A percentile compares a stretch with the other conserved stretches of the same genome.
These are phyloP conservation scores for Ogataea thermomethanolica DNA, from an alignment of 805 yeast species.

Conservation along the genomic window DNA sequence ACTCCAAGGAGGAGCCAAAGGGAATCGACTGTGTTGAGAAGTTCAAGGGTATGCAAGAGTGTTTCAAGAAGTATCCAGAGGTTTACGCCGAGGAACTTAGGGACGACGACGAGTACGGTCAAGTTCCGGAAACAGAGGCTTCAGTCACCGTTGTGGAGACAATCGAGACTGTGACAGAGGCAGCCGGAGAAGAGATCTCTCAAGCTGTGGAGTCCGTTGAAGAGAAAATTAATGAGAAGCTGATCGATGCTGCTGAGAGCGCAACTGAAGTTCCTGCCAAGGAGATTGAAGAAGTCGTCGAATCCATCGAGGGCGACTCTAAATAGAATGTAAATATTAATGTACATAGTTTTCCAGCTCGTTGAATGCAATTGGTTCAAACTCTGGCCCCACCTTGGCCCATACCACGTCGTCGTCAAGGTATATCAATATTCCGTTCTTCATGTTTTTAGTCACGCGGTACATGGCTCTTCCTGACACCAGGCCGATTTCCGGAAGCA, in stretches of 20 bases:
- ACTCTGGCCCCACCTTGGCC: constrained; percentile 27
- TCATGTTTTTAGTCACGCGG: constrained; percentile 37
- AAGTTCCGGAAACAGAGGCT: constrained; percentile 23
- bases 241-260: constrained; percentile 14
- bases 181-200: background rate
- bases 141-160: constrained; percentile 16
- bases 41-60: constrained; percentile 87
- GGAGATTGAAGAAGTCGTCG: constrained; percentile 7
- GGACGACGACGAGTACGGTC: constrained; percentile 60
- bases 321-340: constrained; percentile 9
- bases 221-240: background rate
- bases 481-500: constrained; percentile 33
- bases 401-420: constrained; percentile 65
- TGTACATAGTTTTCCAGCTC: constrained; percentile 21
- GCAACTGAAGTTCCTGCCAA: constrained; percentile 12
- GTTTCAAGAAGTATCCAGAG: constrained; percentile 92
- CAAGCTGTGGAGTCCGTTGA: background rate
- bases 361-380: constrained; percentile 42
- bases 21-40: constrained; percentile 93
- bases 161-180: constrained; percentile 12
- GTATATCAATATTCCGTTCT: constrained; percentile 39
- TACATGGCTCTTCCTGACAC: constrained; percentile 42
- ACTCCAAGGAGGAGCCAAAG: constrained; percentile 91
- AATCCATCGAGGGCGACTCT: background rate
- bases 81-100: constrained; percentile 87